These are phyloP conservation scores for Gardenia jasminoides DNA, from an alignment of 257 asterid genomes.

Conservation along the genomic window DNA sequence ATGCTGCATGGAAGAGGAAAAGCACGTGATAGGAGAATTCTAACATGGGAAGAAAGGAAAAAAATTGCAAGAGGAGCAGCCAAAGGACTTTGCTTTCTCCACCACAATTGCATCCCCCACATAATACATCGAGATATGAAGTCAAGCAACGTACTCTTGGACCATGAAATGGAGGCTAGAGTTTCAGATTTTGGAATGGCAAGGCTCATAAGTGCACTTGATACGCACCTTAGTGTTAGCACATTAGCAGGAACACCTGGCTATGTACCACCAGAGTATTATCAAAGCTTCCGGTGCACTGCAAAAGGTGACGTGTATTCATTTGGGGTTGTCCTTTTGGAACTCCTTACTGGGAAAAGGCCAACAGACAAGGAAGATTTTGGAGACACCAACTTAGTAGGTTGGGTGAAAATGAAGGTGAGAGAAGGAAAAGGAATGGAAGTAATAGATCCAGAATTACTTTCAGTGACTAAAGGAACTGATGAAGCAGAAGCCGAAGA, in stretches of 20 bases:
- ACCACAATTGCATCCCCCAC: constrained; percentile 94
- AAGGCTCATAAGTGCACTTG: constrained; percentile 80
- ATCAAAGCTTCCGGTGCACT: constrained; percentile 95
- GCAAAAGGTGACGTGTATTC: constrained; percentile 91
- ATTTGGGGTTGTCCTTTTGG: constrained; percentile 76
- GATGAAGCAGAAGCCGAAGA: constrained; percentile 71
- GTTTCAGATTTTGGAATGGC: constrained; percentile 98
- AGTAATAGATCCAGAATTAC: constrained; percentile 62
- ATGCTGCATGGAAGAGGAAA: constrained; percentile 62
- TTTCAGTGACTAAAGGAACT: constrained; percentile 39
- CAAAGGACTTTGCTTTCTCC: constrained; percentile 90
- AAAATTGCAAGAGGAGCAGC: constrained; percentile 89
- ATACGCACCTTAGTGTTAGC: constrained; percentile 85
- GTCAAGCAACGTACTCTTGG: constrained; percentile 81
- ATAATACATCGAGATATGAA: constrained; percentile 95
- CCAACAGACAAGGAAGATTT: constrained; percentile 96
- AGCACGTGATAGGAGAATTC: constrained; percentile 31
- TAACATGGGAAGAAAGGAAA: constrained; percentile 83
- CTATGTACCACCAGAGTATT: constrained; percentile 94
- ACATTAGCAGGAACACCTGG: constrained; percentile 96
- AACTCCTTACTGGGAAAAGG: constrained; percentile 78
- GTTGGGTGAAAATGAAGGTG: constrained; percentile 92
- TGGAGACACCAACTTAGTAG: constrained; percentile 89
- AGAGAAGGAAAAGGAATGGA: constrained; percentile 91
- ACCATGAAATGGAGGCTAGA: constrained; percentile 76